Conservation (phyloP, 306 rosid species). For the Casuarina equisetifolia region DNA sequence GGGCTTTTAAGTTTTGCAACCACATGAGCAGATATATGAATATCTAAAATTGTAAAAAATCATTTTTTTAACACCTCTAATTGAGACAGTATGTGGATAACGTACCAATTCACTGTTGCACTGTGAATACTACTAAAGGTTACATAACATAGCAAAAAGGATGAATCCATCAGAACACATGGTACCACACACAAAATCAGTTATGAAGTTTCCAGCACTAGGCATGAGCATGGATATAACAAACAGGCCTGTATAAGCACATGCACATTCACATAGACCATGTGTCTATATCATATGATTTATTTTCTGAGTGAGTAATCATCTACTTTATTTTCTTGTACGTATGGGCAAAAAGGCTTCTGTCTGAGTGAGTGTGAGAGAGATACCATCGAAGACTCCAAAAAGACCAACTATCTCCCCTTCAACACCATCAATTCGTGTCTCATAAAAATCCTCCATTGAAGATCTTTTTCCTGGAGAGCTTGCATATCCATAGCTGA, state of each 20-base stretch:
- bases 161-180: background rate
- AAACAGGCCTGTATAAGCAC: background rate
- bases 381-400: conserved; percentile 90
- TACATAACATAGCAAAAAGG: background rate
- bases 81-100: background rate
- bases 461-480: conserved; percentile 91
- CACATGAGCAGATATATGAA: background rate
- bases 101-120: background rate
- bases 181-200: background rate
- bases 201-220: background rate
- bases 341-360: background rate
- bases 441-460: conserved; percentile 95
- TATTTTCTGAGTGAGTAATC: too few species aligned
- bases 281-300: background rate
- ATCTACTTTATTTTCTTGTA: background rate
- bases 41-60: background rate
- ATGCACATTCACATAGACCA: background rate
- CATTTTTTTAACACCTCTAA: background rate
- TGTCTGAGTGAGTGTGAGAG: conserved; percentile 5
- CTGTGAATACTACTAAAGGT: background rate
- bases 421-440: conserved; percentile 89
- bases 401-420: conserved; percentile 94
- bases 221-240: background rate
- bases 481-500: conserved; percentile 97
- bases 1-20: background rate